phyloP scores from a whole-genome alignment of 1,284 basidiomycete species.

The Macrocystidia cucumis region DNA sequence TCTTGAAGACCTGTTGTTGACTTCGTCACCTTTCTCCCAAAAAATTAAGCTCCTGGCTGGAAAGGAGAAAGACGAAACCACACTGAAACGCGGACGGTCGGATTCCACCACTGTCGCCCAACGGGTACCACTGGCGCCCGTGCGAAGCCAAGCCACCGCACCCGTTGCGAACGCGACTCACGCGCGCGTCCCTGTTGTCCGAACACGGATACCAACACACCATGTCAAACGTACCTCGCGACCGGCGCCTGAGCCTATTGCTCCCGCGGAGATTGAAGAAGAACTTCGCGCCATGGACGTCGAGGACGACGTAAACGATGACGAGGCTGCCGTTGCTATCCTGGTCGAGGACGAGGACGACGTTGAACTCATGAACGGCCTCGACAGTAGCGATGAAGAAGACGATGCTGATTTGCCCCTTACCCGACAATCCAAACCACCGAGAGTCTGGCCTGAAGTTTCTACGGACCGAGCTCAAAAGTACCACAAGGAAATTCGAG shows the following conservation, averaged over 20 bases:
- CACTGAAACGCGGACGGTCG: slow-evolving; percentile 65
- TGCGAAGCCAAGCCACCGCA: slow-evolving; percentile 29
- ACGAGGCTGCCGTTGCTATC: slow-evolving; percentile 24
- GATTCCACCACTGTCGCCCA: slow-evolving; percentile 44
- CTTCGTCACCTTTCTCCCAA: too few relatives aligned
- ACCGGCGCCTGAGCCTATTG: slow-evolving; percentile 17
- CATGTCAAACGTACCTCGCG: slow-evolving; percentile 34
- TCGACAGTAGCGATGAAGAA: slow-evolving; percentile 37
- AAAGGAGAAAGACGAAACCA: slow-evolving; percentile 67
- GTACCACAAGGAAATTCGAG: slow-evolving; percentile 54
- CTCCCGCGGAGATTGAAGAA: slow-evolving; percentile 5
- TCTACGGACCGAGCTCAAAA: slow-evolving; percentile 73
- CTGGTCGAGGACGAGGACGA: slow-evolving; percentile 31
- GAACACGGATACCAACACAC: slow-evolving; percentile 28
- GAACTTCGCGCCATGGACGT: slow-evolving; percentile 26
- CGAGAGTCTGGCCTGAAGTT: slow-evolving; percentile 73
- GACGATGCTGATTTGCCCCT: slow-evolving; percentile 40
- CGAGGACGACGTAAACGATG: slow-evolving; percentile 19
- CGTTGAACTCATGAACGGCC: slow-evolving; percentile 39
- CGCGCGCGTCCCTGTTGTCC: slow-evolving; percentile 23
- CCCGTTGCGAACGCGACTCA: slow-evolving; percentile 29
- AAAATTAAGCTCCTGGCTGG: slow-evolving; percentile 36
- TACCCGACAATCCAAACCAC: slow-evolving; percentile 31
- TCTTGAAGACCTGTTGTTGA: too few relatives aligned
- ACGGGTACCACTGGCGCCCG: slow-evolving; percentile 29